Evolutionary conservation across 306 rosid species (phyloP).

Genomic region (Alnus rubra): DNA sequence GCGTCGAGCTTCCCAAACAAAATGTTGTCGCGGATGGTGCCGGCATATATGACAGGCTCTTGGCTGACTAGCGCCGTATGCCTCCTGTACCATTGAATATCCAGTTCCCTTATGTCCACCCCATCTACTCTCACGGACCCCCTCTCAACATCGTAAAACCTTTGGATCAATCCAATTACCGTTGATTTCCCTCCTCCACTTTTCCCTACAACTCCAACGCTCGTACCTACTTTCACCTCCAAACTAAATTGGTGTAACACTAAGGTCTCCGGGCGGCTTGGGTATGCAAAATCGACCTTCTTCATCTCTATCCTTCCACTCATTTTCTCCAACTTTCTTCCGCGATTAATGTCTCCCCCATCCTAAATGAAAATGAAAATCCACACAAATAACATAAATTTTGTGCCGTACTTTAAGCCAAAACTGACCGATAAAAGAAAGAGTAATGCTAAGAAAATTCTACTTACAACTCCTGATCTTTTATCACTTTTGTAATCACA

Average conservation of each 20-base stretch:
- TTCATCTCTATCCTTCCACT: constrained; percentile 73
- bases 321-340: constrained; percentile 53
- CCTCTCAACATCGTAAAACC: constrained; percentile 76
- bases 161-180: constrained; percentile 68
- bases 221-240: constrained; percentile 80
- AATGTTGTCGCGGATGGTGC: constrained; percentile 71
- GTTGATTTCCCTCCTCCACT: constrained; percentile 99
- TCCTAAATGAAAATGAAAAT: constrained; percentile 23
- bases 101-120: constrained; percentile 74
- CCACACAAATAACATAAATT: not conserved
- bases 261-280: constrained; percentile 60
- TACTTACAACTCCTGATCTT: no score
- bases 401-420: not conserved
- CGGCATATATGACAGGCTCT: constrained; percentile 83
- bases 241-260: constrained; percentile 67
- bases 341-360: constrained; percentile 37
- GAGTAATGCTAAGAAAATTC: no score
- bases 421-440: not conserved
- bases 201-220: constrained; percentile 80
- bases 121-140: constrained; percentile 80
- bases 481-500: no score
- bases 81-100: constrained; percentile 73
- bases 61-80: constrained; percentile 89
- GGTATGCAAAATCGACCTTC: constrained; percentile 81
- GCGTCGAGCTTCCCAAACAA: constrained; percentile 80